Conservation (phyloP, 2,329 filamentous ascomycete species). For the Aspergillus puulaauensis region DNA sequence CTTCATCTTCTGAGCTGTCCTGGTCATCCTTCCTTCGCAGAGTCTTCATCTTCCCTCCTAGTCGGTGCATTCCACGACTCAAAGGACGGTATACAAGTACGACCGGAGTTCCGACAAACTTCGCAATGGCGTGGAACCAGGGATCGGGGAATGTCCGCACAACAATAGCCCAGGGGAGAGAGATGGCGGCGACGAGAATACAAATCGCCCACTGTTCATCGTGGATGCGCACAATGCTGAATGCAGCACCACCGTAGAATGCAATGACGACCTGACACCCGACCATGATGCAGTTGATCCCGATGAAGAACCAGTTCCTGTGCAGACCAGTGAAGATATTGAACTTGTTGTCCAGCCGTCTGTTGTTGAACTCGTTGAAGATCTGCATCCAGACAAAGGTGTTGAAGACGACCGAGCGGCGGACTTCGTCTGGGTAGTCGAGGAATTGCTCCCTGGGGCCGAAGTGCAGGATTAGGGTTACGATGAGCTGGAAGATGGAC, state of each 20-base stretch:
- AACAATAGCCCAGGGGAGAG: conserved; percentile 74
- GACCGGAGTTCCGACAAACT: conserved; percentile 9
- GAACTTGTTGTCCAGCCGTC: conserved; percentile 86
- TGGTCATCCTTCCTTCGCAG: background rate
- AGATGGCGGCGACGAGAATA: conserved; percentile 74
- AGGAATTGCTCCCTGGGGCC: conserved; percentile 58
- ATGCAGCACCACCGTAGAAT: conserved; percentile 75
- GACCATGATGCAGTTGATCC: conserved; percentile 79
- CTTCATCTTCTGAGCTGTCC: background rate
- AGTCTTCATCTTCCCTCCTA: background rate
- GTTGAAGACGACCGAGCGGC: conserved; percentile 78
- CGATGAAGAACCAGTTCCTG: conserved; percentile 81
- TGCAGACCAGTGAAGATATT: conserved; percentile 86
- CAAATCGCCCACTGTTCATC: conserved; percentile 79
- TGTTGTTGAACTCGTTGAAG: conserved; percentile 95
- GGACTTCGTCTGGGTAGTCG: conserved; percentile 30
- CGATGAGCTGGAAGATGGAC: conserved; percentile 76
- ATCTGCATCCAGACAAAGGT: conserved; percentile 99
- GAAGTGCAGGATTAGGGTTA: conserved; percentile 78
- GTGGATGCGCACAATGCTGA: conserved; percentile 69
- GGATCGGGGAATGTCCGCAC: conserved; percentile 76
- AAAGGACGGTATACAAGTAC: conserved; percentile 8
- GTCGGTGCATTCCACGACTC: conserved; percentile 3
- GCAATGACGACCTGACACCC: conserved; percentile 85
- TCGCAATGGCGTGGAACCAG: conserved; percentile 11